A percentile compares a stretch with the other conserved stretches of the same genome.
Conservation (phyloP, 2,329 filamentous ascomycete species). For the Shiraia sp. region DNA sequence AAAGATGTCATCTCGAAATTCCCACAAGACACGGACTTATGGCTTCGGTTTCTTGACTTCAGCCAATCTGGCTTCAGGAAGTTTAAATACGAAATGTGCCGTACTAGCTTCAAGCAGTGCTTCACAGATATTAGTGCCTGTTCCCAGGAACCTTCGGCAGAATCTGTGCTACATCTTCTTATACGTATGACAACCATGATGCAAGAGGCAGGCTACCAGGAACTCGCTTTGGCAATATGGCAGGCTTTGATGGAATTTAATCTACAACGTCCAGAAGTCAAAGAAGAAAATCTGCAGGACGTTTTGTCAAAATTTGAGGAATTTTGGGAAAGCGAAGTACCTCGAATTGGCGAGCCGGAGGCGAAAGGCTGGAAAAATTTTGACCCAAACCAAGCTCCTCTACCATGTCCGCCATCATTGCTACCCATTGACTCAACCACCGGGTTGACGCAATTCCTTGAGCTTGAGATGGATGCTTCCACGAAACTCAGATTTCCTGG, state of each 20-base stretch:
- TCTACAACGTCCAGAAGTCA: slow-evolving; percentile 65
- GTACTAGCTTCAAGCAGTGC: slow-evolving; percentile 62
- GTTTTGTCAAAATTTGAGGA: slow-evolving; percentile 56
- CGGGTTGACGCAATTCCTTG: slow-evolving; percentile 30
- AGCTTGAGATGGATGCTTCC: slow-evolving; percentile 58
- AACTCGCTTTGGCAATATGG: slow-evolving; percentile 79
- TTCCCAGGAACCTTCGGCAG: slow-evolving; percentile 7
- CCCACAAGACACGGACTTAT: slow-evolving; percentile 65
- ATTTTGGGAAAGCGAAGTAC: slow-evolving; percentile 86
- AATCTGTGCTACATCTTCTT: slow-evolving; percentile 66
- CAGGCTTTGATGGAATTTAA: slow-evolving; percentile 78
- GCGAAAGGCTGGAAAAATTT: slow-evolving; percentile 73
- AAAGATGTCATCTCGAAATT: slow-evolving; percentile 60
- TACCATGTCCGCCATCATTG: slow-evolving; percentile 6
- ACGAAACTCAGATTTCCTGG: slow-evolving; percentile 64
- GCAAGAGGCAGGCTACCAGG: slow-evolving; percentile 75
- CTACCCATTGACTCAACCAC: slow-evolving; percentile 10
- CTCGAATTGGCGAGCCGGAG: slow-evolving; percentile 74
- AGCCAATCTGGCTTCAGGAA: slow-evolving; percentile 67
- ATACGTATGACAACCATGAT: slow-evolving; percentile 75
- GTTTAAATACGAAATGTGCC: slow-evolving; percentile 71
- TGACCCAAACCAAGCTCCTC: slow-evolving; percentile 22
- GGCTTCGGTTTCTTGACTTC: slow-evolving; percentile 74
- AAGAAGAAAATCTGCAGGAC: background rate
- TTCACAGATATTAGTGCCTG: slow-evolving; percentile 47